Percentiles rank a stretch among this genome's conserved stretches.
Conservation (phyloP, 176 grass and related monocot genomes). For the Triticum turgidum region DNA sequence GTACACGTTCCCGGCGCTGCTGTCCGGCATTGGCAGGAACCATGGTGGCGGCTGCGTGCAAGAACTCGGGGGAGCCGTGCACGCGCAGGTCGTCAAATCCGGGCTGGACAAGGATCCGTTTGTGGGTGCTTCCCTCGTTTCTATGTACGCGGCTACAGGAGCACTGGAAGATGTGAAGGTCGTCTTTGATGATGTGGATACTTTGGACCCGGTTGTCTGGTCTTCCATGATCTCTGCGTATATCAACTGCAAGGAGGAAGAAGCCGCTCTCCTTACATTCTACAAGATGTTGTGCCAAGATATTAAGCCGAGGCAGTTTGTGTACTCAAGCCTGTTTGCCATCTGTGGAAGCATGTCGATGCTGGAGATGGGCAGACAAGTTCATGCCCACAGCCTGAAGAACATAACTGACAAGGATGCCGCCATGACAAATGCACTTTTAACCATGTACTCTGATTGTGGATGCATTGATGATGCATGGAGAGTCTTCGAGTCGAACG, state of each 20-base stretch:
- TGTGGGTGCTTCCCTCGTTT: conserved; percentile 29
- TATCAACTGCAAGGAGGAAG: conserved; percentile 22
- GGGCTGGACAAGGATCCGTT: conserved; percentile 42
- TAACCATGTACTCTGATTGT: conserved; percentile 42
- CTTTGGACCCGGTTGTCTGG: conserved; percentile 25
- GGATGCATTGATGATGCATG: conserved; percentile 45
- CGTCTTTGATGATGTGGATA: conserved; percentile 21
- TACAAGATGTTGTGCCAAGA: conserved; percentile 33
- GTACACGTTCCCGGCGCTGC: conserved; percentile 43
- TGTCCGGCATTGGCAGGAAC: conserved; percentile 15
- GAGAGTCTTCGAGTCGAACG: conserved; percentile 35
- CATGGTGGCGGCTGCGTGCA: background rate
- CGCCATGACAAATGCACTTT: conserved; percentile 37
- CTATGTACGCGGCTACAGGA: conserved; percentile 21
- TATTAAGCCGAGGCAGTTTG: conserved; percentile 30
- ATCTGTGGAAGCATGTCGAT: conserved; percentile 18
- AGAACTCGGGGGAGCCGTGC: conserved; percentile 11
- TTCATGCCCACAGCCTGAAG: conserved; percentile 41
- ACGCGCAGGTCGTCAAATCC: conserved; percentile 38
- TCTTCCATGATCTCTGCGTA: conserved; percentile 38
- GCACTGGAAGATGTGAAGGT: conserved; percentile 7
- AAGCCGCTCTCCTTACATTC: conserved; percentile 28
- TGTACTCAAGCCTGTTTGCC: conserved; percentile 35
- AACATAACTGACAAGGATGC: conserved; percentile 22
- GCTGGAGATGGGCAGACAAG: conserved; percentile 36